Evolutionary conservation across 345 rosid species (phyloP), one percentile per base, ranked within the genome.

Genomic region (Sisymbrium altissimum): DNA sequence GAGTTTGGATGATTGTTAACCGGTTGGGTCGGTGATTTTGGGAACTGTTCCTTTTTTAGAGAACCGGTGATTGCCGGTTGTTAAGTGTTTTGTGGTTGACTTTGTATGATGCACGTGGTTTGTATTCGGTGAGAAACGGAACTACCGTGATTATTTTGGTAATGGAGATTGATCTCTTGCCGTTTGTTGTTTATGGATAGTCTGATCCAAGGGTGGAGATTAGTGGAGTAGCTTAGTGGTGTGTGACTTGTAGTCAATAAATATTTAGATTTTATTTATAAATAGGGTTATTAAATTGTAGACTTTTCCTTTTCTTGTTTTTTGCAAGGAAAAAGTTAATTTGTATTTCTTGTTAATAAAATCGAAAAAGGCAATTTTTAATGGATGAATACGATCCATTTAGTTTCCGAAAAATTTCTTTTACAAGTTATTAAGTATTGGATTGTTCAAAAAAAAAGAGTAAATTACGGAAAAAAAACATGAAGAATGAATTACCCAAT

Each of bases 21-120:
- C 65, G 74, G 69, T 30, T 68, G 21, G 7, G 17, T 44, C 64
- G 74, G 74, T 68, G 14, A 68, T 38, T 13, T 1, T 18, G 19
- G 17, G 9, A 13, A 7, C 5, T 38, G 9, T 13, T 59, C 12
- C 0, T 13, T 18, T 19, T 23, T 6, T 5, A 17, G 38, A 33
- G 0, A 15, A 75, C 70, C 41, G 64, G 74, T 52, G n/a, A 68
- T 75, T 9, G 6, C 57, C 79, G 70, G 79, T 75, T 52, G 2
- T 12, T 29, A 29, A 29, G 36, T 23, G 4, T 15, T 30, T 29
- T 52, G 57, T 21, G 49, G 56, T 68, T 52, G 56, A 60, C 68
- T 58, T 10, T n/a, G 13, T 12, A 8, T 45, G 15, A 1, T 48
- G 17, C 58, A 65, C 54, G 72, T 74, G 60, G 72, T 35, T 57